Conservation (phyloP, 441 rosid genomes). For the Francoa sonchifolia region DNA sequence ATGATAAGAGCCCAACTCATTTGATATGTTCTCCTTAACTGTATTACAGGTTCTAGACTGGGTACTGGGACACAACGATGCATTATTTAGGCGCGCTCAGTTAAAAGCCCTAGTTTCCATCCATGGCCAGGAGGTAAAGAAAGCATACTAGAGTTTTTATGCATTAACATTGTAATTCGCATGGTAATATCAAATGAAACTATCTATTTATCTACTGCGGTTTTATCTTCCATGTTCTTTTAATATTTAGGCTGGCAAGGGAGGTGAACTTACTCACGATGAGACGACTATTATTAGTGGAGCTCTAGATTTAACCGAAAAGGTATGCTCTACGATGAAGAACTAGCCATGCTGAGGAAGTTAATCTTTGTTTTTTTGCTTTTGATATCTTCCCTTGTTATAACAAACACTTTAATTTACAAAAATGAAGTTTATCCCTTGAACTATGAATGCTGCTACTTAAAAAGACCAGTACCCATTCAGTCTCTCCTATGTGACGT, state of each 20-base stretch:
- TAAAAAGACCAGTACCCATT: too few relatives aligned
- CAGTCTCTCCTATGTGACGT: too few relatives aligned
- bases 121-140: conserved; percentile 82
- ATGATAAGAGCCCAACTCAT: neutral
- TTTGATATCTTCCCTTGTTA: too few relatives aligned
- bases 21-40: conserved; percentile 5
- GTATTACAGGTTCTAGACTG: conserved; percentile 61
- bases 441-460: too few relatives aligned
- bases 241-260: conserved; percentile 78
- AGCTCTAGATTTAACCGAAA: conserved; percentile 94
- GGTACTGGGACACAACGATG: conserved; percentile 80
- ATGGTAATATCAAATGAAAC: neutral
- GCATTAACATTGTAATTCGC: neutral
- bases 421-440: too few relatives aligned
- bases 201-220: conserved; percentile 8
- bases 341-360: neutral
- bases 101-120: conserved; percentile 88
- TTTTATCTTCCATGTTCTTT: conserved; percentile 6
- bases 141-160: neutral
- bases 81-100: conserved; percentile 87
- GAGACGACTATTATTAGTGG: conserved; percentile 96
- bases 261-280: conserved; percentile 97
- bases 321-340: conserved; percentile 34
- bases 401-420: too few relatives aligned
- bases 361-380: neutral